These are phyloP conservation scores for Grosmannia penicillata DNA, from an alignment of 2,329 filamentous ascomycete species.

Conservation along the genomic window DNA sequence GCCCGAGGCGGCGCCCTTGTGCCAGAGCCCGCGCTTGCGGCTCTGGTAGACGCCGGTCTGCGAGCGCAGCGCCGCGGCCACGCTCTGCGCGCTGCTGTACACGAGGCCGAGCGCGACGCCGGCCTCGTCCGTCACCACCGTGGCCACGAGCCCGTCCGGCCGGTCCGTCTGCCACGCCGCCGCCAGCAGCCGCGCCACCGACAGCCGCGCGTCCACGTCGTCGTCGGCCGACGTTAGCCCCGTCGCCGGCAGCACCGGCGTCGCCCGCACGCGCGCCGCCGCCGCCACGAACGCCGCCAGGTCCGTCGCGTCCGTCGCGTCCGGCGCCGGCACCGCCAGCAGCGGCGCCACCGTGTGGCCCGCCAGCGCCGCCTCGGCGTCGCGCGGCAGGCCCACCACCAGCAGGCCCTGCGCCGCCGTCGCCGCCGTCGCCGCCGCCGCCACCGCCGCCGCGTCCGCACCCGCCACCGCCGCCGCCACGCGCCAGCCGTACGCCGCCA, in stretches of 20 bases:
- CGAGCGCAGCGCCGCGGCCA: slow-evolving; percentile 71
- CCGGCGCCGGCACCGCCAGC: slow-evolving; percentile 35
- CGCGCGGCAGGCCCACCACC: slow-evolving; percentile 29
- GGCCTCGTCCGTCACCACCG: slow-evolving; percentile 78
- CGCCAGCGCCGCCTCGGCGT: slow-evolving; percentile 23
- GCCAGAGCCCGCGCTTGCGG: slow-evolving; percentile 87
- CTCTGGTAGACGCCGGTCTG: slow-evolving; percentile 82
- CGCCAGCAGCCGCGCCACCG: slow-evolving; percentile 56
- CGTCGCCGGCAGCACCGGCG: slow-evolving; percentile 62
- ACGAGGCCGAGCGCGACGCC: slow-evolving; percentile 77
- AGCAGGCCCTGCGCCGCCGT: slow-evolving; percentile 34
- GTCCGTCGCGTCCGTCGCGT: slow-evolving; percentile 14
- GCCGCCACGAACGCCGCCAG: slow-evolving; percentile 31
- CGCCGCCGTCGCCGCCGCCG: slow-evolving; percentile 15
- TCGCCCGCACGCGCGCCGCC: slow-evolving; percentile 36
- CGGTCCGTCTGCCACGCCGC: slow-evolving; percentile 68
- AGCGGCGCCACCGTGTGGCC: slow-evolving; percentile 30
- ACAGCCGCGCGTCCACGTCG: slow-evolving; percentile 33
- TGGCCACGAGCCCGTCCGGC: slow-evolving; percentile 71
- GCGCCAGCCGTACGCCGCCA: slow-evolving; percentile 37
- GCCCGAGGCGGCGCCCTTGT: slow-evolving; percentile 89
- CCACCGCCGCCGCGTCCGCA: slow-evolving; percentile 10
- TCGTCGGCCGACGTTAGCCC: slow-evolving; percentile 58
- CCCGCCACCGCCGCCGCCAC: slow-evolving; percentile 35
- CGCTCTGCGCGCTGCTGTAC: slow-evolving; percentile 85